Base-by-base conservation (phyloP, 2,329 filamentous ascomycete species). In the Aspergillus sojae region DNA sequence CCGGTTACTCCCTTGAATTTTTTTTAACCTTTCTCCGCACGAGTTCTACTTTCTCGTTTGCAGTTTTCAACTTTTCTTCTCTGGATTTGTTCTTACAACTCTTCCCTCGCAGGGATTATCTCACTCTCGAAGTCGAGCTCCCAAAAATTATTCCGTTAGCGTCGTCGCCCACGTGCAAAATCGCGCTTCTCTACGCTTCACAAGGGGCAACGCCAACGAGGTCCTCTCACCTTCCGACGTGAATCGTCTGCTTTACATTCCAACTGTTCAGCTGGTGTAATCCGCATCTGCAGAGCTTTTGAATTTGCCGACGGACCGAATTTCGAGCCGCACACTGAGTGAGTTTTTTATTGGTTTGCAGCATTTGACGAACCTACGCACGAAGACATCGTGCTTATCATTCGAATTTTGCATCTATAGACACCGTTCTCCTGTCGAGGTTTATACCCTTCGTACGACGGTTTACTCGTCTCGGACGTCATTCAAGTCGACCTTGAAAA, bases 111-210 rank as follows among this genome's bases (percentile, higher is more conserved):
- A 64, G 63, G 46, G 61, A 67, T 58, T 65, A 58, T 50, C 52
- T 57, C 54, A 65, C n/a, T 41, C 48, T 52, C 48, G 9, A 32
- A 59, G 34, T 21, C n/a, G 45, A 28, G 23, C 46, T 45, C 45
- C 39, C 28, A 21, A 52, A 32, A 32, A 52, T 60, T 54, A 65
- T 57, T 36, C 56, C 58, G 59, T 60, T 60, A 34, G 57, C 60
- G 55, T 52, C 28, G 62, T 64, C 54, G 60, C 67, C 68, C 66
- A 70, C 72, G 72, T 75, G 69, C 67, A 12, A 68, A 74, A 61
- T 71, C 70, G 70, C 74, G 70, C 64, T 53, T 65, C 52, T 65
- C 65, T 61, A 65, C 62, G 54, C 59, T 65, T 67, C 61, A 58
- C 66, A 68, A 74, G 65, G 71, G 67, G 64, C 65, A 62, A 67